Percentiles rank a stretch among this genome's conserved stretches.
phyloP scores from a whole-genome alignment of 306 rosid species.

The Trifolium fragiferum region DNA sequence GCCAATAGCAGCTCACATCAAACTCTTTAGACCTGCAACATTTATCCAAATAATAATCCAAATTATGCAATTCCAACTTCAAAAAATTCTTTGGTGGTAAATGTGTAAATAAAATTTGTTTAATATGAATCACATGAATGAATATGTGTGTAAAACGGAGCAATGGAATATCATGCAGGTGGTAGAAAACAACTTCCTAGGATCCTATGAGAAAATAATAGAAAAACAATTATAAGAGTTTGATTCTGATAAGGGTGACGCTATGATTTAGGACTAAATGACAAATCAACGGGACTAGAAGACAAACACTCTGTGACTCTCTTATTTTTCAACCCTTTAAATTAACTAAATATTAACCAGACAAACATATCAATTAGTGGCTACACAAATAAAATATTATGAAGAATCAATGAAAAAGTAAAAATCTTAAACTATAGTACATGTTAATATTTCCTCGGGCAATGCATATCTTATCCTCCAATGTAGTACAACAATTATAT shows the following conservation, averaged over 20 bases:
- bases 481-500: neutral
- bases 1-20: conserved; percentile 12
- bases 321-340: conserved; percentile 42
- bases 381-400: conserved; percentile 27
- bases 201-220: conserved; percentile 50
- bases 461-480: neutral
- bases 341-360: conserved; percentile 23
- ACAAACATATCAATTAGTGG: conserved; percentile 43
- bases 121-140: conserved; percentile 25
- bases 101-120: conserved; percentile 32
- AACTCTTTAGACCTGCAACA: conserved; percentile 8
- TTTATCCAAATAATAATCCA: conserved; percentile 26
- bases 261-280: conserved; percentile 46
- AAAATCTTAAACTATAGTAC: neutral
- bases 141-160: conserved; percentile 31
- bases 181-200: conserved; percentile 39
- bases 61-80: conserved; percentile 34
- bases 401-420: neutral
- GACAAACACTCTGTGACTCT: conserved; percentile 37
- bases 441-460: conserved; percentile 1
- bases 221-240: conserved; percentile 38
- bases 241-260: conserved; percentile 46
- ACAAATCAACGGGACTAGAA: conserved; percentile 36
- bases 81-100: conserved; percentile 41
- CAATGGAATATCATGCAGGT: conserved; percentile 23